Conservation (phyloP, 768 basidiomycete species). For the Cystobasidium onofrii region DNA sequence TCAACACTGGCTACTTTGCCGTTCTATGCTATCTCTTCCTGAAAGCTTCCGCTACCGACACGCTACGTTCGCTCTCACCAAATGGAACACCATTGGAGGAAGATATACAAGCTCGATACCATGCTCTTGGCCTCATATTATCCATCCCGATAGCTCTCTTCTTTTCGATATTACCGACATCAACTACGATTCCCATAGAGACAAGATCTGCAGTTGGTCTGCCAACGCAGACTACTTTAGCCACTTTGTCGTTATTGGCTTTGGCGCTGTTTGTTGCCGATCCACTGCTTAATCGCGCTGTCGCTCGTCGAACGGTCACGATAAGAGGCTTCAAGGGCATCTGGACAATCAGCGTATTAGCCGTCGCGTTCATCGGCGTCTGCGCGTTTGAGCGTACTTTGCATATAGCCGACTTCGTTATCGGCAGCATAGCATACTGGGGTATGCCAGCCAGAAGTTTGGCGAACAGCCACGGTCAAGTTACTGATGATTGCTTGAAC, state of each 20-base stretch:
- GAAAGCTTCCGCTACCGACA: neutral
- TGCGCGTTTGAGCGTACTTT: slow-evolving; percentile 57
- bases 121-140: neutral
- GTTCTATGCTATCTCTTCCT: slow-evolving; percentile 23
- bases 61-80: neutral
- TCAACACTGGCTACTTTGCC: neutral
- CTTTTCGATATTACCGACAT: slow-evolving; percentile 10
- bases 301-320: slow-evolving; percentile 47
- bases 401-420: slow-evolving; percentile 55
- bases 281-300: slow-evolving; percentile 34
- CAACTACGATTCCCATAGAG: neutral
- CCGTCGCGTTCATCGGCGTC: slow-evolving; percentile 55
- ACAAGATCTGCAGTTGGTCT: neutral
- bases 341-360: slow-evolving; percentile 57
- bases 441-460: slow-evolving; percentile 49
- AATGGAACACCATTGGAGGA: neutral
- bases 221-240: slow-evolving; percentile 24
- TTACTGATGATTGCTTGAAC: slow-evolving; percentile 49
- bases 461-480: slow-evolving; percentile 43
- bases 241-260: slow-evolving; percentile 32
- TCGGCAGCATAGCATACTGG: slow-evolving; percentile 57
- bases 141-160: neutral
- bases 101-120: neutral
- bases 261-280: slow-evolving; percentile 34
- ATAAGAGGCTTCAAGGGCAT: slow-evolving; percentile 55